Base-by-base conservation (phyloP, 345 rosid species). In the Rubroshorea leprosula region DNA sequence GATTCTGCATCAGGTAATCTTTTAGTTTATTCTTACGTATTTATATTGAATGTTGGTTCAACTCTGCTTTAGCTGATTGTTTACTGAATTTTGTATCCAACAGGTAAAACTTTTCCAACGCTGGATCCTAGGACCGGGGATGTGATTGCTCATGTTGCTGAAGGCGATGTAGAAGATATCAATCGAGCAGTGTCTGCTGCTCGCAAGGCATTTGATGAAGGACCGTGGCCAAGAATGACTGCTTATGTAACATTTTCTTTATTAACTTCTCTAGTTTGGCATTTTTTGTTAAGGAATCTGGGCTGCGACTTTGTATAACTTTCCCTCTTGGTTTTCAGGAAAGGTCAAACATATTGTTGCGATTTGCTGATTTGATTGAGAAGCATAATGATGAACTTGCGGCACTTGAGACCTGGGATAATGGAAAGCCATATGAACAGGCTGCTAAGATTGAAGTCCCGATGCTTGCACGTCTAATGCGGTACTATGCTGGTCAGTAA, bases 401-500 rank as follows among this genome's bases (percentile, higher is more conserved):
- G 18, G 78, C 85, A 44, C 86, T 92, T 8, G 98, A 92, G 75
- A 76, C 86, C 55, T 92, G 95, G 98, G 97, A 92, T 59, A 86
- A 74, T 68, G 97, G 98, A 54, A 92, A 89, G 58, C 79, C 97
- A 23, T 92, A 57, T 57, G 93, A 81, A 52, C 97, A 89, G 62
- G 60, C 97, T 74, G 90, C 91, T 50, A 61, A 74, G 22, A 0
- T 60, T 39, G 98, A 92, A 80, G 22, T 89, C 15, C 96, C 98
- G 14, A 80, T 83, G 98, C 0, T 79, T 10, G 47, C 66, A 20
- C 89, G 97, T 20, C 12, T 83, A 7, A 23, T 92, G 47, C 83
- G 98, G n/a, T 92, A 92, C 76, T 89, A 89, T 76, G 98, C 80
- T 52, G 98, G 98, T 92, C 65, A 61, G 80, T 74, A 58, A 68